A percentile compares a stretch with the other conserved stretches of the same genome.
Evolutionary conservation across 2,329 filamentous ascomycete species (phyloP).

Genomic region (Aureobasidium uvarum): DNA sequence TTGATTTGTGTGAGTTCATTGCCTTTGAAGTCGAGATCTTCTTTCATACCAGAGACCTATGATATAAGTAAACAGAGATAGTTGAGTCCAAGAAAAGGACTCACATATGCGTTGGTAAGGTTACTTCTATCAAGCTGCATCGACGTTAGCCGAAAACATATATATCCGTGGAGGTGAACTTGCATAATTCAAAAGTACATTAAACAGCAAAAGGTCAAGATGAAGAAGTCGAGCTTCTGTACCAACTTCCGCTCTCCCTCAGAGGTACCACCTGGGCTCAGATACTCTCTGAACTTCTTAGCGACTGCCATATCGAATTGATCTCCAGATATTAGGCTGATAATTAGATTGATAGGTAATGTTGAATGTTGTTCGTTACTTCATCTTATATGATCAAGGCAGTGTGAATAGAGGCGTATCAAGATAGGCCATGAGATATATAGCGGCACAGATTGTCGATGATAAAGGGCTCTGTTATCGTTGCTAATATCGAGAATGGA

Average conservation of each 20-base stretch:
- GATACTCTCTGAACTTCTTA: conserved; percentile 31
- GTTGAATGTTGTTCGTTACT: background rate
- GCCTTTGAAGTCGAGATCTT: conserved; percentile 51
- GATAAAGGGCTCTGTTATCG: background rate
- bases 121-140: conserved; percentile 52
- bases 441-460: background rate
- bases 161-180: background rate
- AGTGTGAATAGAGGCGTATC: background rate
- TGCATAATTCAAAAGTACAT: conserved; percentile 38
- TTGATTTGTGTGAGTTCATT: conserved; percentile 50
- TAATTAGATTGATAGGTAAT: background rate
- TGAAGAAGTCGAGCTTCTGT: conserved; percentile 40
- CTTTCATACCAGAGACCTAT: conserved; percentile 46
- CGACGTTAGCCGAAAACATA: background rate
- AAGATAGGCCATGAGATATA: conserved; percentile 17
- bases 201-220: conserved; percentile 42
- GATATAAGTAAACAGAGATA: no score
- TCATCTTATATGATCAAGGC: conserved; percentile 14
- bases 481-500: background rate
- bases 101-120: conserved; percentile 56
- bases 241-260: conserved; percentile 49
- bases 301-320: background rate
- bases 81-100: conserved; percentile 25
- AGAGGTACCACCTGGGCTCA: conserved; percentile 39
- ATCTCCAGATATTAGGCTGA: background rate